These are phyloP conservation scores for Rubia balearica DNA, from an alignment of 305 asterid genomes.

Conservation along the genomic window DNA sequence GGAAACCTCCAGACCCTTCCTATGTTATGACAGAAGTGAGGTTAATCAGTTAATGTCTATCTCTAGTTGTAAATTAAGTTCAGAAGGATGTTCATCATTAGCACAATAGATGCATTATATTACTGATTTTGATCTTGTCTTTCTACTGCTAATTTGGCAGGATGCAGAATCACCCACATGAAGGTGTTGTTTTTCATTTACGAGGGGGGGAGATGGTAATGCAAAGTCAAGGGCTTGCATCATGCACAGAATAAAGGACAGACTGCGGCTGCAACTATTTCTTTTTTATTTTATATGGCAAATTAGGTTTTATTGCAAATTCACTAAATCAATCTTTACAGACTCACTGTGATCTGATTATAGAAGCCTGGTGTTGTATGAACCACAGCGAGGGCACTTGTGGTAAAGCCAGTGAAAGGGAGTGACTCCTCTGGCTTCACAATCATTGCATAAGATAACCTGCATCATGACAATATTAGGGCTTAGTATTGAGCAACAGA, in stretches of 20 bases:
- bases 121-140: neutral
- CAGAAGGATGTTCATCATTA: neutral
- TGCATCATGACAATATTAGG: conserved; percentile 24
- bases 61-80: conserved; percentile 1
- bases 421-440: conserved; percentile 66
- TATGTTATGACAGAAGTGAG: neutral
- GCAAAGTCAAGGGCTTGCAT: neutral
- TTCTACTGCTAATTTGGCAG: neutral
- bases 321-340: conserved; percentile 5
- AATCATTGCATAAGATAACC: conserved; percentile 85
- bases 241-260: neutral
- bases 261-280: neutral
- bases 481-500: neutral
- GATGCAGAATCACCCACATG: neutral
- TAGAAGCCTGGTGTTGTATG: conserved; percentile 75
- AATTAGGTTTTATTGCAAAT: neutral
- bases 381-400: conserved; percentile 74
- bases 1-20: neutral
- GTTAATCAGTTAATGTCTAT: neutral
- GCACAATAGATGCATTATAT: neutral
- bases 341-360: conserved; percentile 31
- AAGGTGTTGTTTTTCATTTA: neutral
- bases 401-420: conserved; percentile 77
- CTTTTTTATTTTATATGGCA: neutral
- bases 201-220: neutral